These are phyloP conservation scores for Aureobasidium namibiae DNA, from an alignment of 2,329 filamentous ascomycete species.

Conservation along the genomic window DNA sequence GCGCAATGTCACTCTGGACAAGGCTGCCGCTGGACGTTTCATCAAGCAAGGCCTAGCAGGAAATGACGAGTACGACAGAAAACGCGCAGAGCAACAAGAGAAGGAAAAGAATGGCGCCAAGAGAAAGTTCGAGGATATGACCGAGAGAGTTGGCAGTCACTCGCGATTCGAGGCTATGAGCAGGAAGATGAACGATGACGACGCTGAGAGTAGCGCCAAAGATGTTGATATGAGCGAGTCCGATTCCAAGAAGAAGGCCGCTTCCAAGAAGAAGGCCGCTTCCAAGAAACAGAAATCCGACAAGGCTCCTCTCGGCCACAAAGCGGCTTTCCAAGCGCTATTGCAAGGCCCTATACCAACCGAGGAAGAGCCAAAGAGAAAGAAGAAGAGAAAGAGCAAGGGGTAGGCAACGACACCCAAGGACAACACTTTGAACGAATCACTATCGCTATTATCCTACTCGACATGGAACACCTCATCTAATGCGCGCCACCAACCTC, in stretches of 20 bases:
- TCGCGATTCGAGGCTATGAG: slow-evolving; percentile 25
- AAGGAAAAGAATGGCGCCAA: slow-evolving; percentile 29
- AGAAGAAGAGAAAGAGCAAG: slow-evolving; percentile 23
- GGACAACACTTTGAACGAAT: background rate
- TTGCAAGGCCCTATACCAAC: slow-evolving; percentile 21
- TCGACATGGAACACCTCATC: slow-evolving; percentile 61
- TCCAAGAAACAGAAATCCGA: slow-evolving; percentile 15
- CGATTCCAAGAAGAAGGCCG: slow-evolving; percentile 5
- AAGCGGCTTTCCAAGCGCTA: slow-evolving; percentile 20
- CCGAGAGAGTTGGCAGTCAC: slow-evolving; percentile 23
- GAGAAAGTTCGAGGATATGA: slow-evolving; percentile 28
- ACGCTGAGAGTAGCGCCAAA: slow-evolving; percentile 16
- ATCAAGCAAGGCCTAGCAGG: slow-evolving; percentile 67
- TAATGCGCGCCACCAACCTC: slow-evolving; percentile 57
- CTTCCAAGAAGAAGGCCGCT: background rate
- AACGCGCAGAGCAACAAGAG: slow-evolving; percentile 29
- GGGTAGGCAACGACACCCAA: slow-evolving; percentile 15
- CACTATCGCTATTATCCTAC: slow-evolving; percentile 22
- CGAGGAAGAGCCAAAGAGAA: slow-evolving; percentile 19
- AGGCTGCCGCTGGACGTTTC: slow-evolving; percentile 69
- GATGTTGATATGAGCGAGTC: slow-evolving; percentile 12
- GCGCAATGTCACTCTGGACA: slow-evolving; percentile 56
- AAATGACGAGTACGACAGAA: slow-evolving; percentile 37
- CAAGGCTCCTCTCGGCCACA: slow-evolving; percentile 10
- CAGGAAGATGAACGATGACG: slow-evolving; percentile 26